Evolutionary conservation across 768 basidiomycete species (phyloP).

Genomic region (Tulasnella sp.): DNA sequence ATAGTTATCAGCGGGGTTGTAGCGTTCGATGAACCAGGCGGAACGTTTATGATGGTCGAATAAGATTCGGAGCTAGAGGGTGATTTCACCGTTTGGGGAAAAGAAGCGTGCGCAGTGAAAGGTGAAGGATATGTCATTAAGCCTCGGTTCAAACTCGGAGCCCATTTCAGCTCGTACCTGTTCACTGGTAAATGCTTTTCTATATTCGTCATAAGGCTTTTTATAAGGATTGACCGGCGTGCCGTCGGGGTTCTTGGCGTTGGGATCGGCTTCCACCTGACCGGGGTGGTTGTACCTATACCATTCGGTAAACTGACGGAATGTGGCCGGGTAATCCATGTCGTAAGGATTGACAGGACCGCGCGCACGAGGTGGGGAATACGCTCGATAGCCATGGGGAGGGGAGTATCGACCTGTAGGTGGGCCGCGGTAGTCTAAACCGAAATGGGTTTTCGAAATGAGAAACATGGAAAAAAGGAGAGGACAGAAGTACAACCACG

Average conservation of each 20-base stretch:
- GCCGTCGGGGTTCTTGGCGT: constrained; percentile 68
- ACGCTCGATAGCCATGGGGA: constrained; percentile 47
- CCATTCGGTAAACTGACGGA: constrained; percentile 88
- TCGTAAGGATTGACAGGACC: constrained; percentile 61
- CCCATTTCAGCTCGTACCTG: constrained; percentile 55
- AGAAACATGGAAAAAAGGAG: constrained; percentile 28
- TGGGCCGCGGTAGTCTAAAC: constrained; percentile 52
- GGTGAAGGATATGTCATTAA: constrained; percentile 1
- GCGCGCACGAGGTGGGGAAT: constrained; percentile 46
- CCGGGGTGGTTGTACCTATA: constrained; percentile 72
- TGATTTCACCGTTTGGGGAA: no score
- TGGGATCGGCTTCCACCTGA: constrained; percentile 69
- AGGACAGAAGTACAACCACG: not conserved
- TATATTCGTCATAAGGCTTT: constrained; percentile 86
- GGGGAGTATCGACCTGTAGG: constrained; percentile 53
- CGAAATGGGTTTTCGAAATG: constrained; percentile 46
- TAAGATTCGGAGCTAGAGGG: constrained; percentile 80
- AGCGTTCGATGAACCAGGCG: constrained; percentile 97
- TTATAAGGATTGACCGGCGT: constrained; percentile 68
- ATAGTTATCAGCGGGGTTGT: constrained; percentile 73
- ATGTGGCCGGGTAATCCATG: constrained; percentile 72
- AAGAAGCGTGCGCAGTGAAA: not conserved
- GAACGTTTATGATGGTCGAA: constrained; percentile 93
- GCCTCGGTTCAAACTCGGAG: not conserved
- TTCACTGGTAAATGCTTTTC: constrained; percentile 79